Percentiles rank a stretch among this genome's conserved stretches.
phyloP scores from a whole-genome alignment of 305 asterid genomes.

The Caryopteris hybrid region DNA sequence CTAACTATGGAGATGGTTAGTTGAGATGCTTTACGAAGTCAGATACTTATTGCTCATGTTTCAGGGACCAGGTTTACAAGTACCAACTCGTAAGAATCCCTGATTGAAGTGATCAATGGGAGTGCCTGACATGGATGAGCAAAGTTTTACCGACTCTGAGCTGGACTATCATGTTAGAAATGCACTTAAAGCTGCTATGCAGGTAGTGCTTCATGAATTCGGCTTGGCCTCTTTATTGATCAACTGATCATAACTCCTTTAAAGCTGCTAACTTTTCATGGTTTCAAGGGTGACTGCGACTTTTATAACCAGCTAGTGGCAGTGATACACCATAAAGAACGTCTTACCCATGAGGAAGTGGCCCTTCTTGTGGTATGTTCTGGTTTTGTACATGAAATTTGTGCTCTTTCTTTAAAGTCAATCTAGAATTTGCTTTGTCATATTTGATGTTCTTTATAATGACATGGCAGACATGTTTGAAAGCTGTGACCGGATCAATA shows the following conservation, averaged over 20 bases:
- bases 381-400: background rate
- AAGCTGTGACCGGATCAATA: constrained; percentile 75
- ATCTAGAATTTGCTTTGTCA: background rate
- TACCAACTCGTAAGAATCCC: background rate
- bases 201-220: constrained; percentile 38
- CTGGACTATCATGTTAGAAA: constrained; percentile 47
- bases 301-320: constrained; percentile 58
- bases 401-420: background rate
- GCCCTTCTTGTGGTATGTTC: constrained; percentile 82
- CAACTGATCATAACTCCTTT: background rate
- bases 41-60: background rate
- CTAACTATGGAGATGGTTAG: background rate
- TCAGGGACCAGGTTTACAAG: constrained; percentile 22
- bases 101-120: constrained; percentile 29
- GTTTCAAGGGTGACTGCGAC: constrained; percentile 53
- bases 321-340: constrained; percentile 45
- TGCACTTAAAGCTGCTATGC: constrained; percentile 55
- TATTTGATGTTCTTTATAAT: background rate
- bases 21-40: background rate
- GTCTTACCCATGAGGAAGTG: constrained; percentile 52
- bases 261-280: constrained; percentile 8
- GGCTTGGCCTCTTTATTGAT: background rate
- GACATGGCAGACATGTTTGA: constrained; percentile 72
- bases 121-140: constrained; percentile 46
- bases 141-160: constrained; percentile 48